Percentiles rank a stretch among this genome's conserved stretches.
phyloP scores from a whole-genome alignment of 352 stramenopile species.

The Globisporangium solare region DNA sequence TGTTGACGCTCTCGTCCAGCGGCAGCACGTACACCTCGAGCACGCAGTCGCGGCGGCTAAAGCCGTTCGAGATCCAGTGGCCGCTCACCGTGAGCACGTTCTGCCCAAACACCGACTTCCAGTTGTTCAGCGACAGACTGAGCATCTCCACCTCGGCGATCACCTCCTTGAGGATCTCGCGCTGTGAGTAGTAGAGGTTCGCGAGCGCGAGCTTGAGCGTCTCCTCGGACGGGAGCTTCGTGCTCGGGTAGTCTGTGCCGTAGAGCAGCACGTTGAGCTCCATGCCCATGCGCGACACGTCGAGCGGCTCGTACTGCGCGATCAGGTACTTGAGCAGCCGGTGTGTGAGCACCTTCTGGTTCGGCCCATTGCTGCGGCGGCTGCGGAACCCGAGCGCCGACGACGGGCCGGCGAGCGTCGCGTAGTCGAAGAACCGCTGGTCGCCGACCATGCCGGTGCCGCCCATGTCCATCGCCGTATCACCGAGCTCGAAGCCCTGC shows the following conservation, averaged over 20 bases:
- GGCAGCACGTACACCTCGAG: conserved; percentile 75
- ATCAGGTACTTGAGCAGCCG: conserved; percentile 72
- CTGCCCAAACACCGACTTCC: conserved; percentile 73
- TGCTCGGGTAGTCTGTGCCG: conserved; percentile 31
- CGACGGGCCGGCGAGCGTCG: conserved; percentile 14
- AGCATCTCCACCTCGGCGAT: conserved; percentile 70
- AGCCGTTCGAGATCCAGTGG: conserved; percentile 75
- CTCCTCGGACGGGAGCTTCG: conserved; percentile 58
- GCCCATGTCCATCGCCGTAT: conserved; percentile 41
- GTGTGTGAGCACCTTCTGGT: conserved; percentile 67
- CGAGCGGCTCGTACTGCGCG: conserved; percentile 68
- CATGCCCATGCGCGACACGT: conserved; percentile 59
- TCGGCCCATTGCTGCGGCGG: conserved; percentile 19
- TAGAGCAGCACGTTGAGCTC: conserved; percentile 61
- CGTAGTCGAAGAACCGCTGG: conserved; percentile 53
- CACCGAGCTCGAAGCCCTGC: conserved; percentile 43
- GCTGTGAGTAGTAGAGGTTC: conserved; percentile 76
- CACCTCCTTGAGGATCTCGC: conserved; percentile 77
- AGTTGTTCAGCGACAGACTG: conserved; percentile 76
- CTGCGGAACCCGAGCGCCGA: conserved; percentile 6
- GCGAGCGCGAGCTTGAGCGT: conserved; percentile 66
- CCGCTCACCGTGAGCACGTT: conserved; percentile 76
- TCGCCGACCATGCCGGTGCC: conserved; percentile 14
- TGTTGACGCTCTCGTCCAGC: conserved; percentile 73
- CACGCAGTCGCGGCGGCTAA: conserved; percentile 68